Evolutionary conservation across 768 basidiomycete genomes (phyloP).

Genomic region (Stropharia rugosoannulata): DNA sequence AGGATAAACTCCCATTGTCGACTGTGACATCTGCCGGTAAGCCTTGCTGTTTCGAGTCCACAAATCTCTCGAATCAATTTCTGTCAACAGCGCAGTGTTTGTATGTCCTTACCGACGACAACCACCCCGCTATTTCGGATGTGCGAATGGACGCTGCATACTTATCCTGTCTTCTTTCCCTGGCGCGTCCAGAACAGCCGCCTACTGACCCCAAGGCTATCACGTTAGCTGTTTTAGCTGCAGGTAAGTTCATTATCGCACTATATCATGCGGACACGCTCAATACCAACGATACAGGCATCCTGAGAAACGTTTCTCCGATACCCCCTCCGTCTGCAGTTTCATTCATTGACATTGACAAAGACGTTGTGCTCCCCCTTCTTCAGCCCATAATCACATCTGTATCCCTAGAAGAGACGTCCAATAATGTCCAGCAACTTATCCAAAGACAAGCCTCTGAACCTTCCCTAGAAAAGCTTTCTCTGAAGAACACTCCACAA

Average conservation of each 20-base stretch:
- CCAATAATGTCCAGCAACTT: slow-evolving; percentile 50
- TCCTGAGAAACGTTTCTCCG: slow-evolving; percentile 75
- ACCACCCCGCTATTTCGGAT: slow-evolving; percentile 68
- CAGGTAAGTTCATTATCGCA: slow-evolving; percentile 42
- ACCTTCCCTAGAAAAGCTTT: slow-evolving; percentile 34
- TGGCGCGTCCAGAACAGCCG: slow-evolving; percentile 41
- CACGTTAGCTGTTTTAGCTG: slow-evolving; percentile 64
- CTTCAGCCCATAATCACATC: slow-evolving; percentile 66
- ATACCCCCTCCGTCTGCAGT: slow-evolving; percentile 65
- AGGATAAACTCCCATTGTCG: slow-evolving; percentile 63
- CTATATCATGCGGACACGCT: neutral
- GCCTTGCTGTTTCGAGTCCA: slow-evolving; percentile 11
- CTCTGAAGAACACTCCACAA: slow-evolving; percentile 65
- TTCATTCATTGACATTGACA: slow-evolving; percentile 67
- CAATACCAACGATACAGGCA: slow-evolving; percentile 42
- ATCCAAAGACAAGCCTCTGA: slow-evolving; percentile 48
- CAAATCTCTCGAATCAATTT: neutral
- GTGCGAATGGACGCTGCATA: slow-evolving; percentile 61
- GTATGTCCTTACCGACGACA: slow-evolving; percentile 93
- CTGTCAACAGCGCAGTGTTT: slow-evolving; percentile 74
- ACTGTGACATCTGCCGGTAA: slow-evolving; percentile 82
- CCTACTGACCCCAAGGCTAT: slow-evolving; percentile 45
- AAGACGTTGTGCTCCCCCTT: slow-evolving; percentile 69
- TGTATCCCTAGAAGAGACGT: slow-evolving; percentile 50
- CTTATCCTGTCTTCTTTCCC: slow-evolving; percentile 62